Evolutionary conservation across 2,329 filamentous ascomycete genomes (phyloP).

Genomic region (Blumeria graminis): DNA sequence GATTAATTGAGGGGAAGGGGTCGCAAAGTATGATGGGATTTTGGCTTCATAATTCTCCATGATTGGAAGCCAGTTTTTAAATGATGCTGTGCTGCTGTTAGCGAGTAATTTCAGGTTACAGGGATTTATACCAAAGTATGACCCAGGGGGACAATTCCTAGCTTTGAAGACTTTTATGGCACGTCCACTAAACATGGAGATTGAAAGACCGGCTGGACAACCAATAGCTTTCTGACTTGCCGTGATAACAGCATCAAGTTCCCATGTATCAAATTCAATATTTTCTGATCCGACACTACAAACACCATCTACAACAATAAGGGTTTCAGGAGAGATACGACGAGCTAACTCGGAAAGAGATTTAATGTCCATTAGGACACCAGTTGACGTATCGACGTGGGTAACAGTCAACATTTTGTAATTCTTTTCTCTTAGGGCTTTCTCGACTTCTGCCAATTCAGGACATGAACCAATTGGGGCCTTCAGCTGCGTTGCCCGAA

Average conservation of each 20-base stretch:
- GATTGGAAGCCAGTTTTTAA: slow-evolving; percentile 24
- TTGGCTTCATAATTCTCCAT: slow-evolving; percentile 98
- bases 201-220: slow-evolving; percentile 78
- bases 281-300: slow-evolving; percentile 94
- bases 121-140: slow-evolving; percentile 76
- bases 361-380: slow-evolving; percentile 80
- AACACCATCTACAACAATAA: slow-evolving; percentile 84
- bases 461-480: slow-evolving; percentile 73
- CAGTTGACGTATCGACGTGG: slow-evolving; percentile 92
- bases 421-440: slow-evolving; percentile 66
- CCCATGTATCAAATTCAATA: slow-evolving; percentile 89
- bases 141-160: slow-evolving; percentile 57
- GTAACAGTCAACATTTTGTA: slow-evolving; percentile 92
- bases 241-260: slow-evolving; percentile 75
- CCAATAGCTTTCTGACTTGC: slow-evolving; percentile 95
- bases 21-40: slow-evolving; percentile 96
- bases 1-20: slow-evolving; percentile 79
- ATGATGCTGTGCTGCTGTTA: not conserved
- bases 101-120: not conserved
- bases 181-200: slow-evolving; percentile 76
- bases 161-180: slow-evolving; percentile 61
- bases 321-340: slow-evolving; percentile 68
- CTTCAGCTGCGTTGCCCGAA: slow-evolving; percentile 70
- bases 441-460: slow-evolving; percentile 67
- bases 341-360: slow-evolving; percentile 61